Evolutionary conservation across 2,329 filamentous ascomycete species (phyloP).

Genomic region (Exophiala calicioides): DNA sequence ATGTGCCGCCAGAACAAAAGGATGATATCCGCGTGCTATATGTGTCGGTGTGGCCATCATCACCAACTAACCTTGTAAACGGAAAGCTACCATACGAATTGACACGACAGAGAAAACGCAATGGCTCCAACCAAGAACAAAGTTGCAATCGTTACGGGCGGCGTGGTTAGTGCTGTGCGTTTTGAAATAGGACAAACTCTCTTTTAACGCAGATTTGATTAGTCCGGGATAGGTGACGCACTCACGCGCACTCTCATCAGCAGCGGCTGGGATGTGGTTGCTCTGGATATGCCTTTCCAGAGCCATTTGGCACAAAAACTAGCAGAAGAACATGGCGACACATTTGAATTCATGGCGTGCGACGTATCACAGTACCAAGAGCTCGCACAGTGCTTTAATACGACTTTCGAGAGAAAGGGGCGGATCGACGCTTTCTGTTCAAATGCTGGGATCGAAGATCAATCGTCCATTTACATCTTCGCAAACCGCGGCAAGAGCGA

Average conservation of each 20-base stretch:
- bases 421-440: conserved; percentile 52
- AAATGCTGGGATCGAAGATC: conserved; percentile 54
- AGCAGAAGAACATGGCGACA: conserved; percentile 38
- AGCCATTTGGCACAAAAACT: conserved; percentile 25
- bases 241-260: conserved; percentile 41
- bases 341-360: conserved; percentile 46
- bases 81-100: no score
- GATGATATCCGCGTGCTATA: no score
- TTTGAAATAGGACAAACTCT: neutral
- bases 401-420: conserved; percentile 47
- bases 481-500: conserved; percentile 35
- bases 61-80: no score
- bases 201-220: neutral
- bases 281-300: conserved; percentile 38
- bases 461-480: conserved; percentile 48
- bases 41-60: no score
- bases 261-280: conserved; percentile 38
- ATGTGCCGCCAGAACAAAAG: no score
- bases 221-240: conserved; percentile 53
- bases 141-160: conserved; percentile 46
- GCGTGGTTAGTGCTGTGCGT: conserved; percentile 40
- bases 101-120: no score
- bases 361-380: conserved; percentile 52
- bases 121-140: no score
- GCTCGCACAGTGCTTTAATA: conserved; percentile 46